phyloP scores from a whole-genome alignment of 371 early-diverging fungal species.

The Rhizopus arrhizus region DNA sequence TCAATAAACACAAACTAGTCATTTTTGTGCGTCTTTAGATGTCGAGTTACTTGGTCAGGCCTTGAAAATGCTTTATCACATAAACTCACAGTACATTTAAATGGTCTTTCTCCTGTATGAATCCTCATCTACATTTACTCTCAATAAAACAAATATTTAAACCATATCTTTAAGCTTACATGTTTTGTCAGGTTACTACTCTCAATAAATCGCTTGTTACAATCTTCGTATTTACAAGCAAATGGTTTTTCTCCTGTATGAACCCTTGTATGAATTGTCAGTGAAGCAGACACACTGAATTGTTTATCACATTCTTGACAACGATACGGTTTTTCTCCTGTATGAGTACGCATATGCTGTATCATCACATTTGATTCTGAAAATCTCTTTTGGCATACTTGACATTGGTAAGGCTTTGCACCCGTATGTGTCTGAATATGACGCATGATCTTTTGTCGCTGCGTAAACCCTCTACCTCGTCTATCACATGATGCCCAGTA shows the following conservation, averaged over 20 bases:
- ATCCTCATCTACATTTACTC: slow-evolving; percentile 46
- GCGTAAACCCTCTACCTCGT: slow-evolving; percentile 67
- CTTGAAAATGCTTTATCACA: slow-evolving; percentile 73
- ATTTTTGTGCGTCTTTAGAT: slow-evolving; percentile 46
- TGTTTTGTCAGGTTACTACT: slow-evolving; percentile 82
- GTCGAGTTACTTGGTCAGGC: slow-evolving; percentile 68
- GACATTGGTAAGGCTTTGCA: slow-evolving; percentile 84
- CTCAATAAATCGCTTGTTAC: slow-evolving; percentile 74
- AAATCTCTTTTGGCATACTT: slow-evolving; percentile 78
- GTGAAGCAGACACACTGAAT: slow-evolving; percentile 75
- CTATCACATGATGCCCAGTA: slow-evolving; percentile 77
- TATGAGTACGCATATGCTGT: slow-evolving; percentile 84
- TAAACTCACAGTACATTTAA: slow-evolving; percentile 58
- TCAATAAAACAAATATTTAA: not conserved
- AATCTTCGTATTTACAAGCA: slow-evolving; percentile 71
- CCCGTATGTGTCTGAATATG: slow-evolving; percentile 88
- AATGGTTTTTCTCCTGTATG: slow-evolving; percentile 79
- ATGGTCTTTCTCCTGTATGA: slow-evolving; percentile 74
- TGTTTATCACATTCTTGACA: slow-evolving; percentile 75
- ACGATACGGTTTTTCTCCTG: slow-evolving; percentile 85
- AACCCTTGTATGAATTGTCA: slow-evolving; percentile 70
- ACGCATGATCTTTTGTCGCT: slow-evolving; percentile 82
- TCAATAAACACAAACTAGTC: slow-evolving; percentile 13
- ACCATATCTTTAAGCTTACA: slow-evolving; percentile 38
- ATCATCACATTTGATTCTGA: slow-evolving; percentile 80